Percentiles rank a stretch among this genome's conserved stretches.
phyloP scores from a whole-genome alignment of 2,329 filamentous ascomycete species.

The Blastomyces parvus region DNA sequence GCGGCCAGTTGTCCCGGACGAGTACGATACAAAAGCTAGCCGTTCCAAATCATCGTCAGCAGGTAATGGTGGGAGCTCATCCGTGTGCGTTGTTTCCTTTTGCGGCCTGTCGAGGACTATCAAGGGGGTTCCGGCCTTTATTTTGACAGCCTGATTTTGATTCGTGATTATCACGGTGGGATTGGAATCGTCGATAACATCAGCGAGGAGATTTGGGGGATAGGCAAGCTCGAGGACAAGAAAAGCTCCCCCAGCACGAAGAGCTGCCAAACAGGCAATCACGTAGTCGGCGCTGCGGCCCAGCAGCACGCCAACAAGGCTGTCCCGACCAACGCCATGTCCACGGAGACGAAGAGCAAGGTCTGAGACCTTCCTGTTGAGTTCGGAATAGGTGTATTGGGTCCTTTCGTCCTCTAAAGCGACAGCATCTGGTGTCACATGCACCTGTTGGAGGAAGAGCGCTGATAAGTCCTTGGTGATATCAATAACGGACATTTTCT shows the following conservation, averaged over 20 bases:
- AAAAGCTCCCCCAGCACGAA: slow-evolving; percentile 70
- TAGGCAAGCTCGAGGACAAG: slow-evolving; percentile 73
- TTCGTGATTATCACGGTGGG: slow-evolving; percentile 63
- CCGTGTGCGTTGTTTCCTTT: neutral
- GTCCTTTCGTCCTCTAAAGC: slow-evolving; percentile 62
- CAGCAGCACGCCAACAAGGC: slow-evolving; percentile 64
- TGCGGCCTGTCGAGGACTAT: slow-evolving; percentile 52
- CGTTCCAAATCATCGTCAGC: slow-evolving; percentile 60
- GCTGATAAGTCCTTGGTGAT: slow-evolving; percentile 61
- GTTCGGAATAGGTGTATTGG: slow-evolving; percentile 61
- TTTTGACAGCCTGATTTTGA: slow-evolving; percentile 53
- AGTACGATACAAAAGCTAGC: slow-evolving; percentile 72
- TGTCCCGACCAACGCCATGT: slow-evolving; percentile 62
- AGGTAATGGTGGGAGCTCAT: slow-evolving; percentile 41
- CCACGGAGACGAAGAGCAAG: slow-evolving; percentile 54
- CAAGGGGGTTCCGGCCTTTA: slow-evolving; percentile 52
- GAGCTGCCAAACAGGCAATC: slow-evolving; percentile 65
- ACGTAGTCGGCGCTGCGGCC: slow-evolving; percentile 70
- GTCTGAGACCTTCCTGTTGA: slow-evolving; percentile 57
- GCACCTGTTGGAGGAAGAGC: slow-evolving; percentile 60
- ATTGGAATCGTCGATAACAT: slow-evolving; percentile 66
- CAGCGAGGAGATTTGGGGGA: slow-evolving; percentile 60
- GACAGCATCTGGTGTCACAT: slow-evolving; percentile 56
- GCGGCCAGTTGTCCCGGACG: slow-evolving; percentile 65
- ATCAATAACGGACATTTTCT: slow-evolving; percentile 44